These are phyloP conservation scores for Penicillium odoratum DNA, from an alignment of 495 filamentous ascomycete species.

Conservation along the genomic window DNA sequence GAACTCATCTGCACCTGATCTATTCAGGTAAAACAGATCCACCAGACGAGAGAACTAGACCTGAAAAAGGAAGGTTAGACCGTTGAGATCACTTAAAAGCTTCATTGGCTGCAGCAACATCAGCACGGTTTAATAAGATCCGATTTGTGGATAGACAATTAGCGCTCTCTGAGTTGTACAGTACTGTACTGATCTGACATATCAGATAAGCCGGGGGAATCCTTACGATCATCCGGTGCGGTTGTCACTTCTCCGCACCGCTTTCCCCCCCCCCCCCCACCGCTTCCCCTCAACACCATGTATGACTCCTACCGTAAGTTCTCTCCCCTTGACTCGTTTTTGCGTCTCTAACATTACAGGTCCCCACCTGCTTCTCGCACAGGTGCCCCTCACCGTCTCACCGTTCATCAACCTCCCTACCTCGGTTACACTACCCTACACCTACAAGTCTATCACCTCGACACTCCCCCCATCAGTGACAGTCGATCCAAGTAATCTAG, in stretches of 20 bases:
- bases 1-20: neutral
- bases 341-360: conserved; percentile 42
- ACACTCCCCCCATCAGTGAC: conserved; percentile 78
- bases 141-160: too few relatives aligned
- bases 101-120: neutral
- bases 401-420: conserved; percentile 91
- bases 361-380: conserved; percentile 84
- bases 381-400: conserved; percentile 89
- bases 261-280: neutral
- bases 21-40: neutral
- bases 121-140: neutral
- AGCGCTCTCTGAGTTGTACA: too few relatives aligned
- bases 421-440: conserved; percentile 90
- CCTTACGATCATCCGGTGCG: too few relatives aligned
- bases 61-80: neutral
- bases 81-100: neutral
- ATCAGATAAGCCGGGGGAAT: too few relatives aligned
- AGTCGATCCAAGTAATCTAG: conserved; percentile 46
- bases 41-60: neutral
- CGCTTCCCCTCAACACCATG: conserved; percentile 25
- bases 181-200: too few relatives aligned
- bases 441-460: conserved; percentile 84
- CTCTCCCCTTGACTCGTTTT: neutral
- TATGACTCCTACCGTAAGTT: conserved; percentile 47
- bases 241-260: neutral